Evolutionary conservation across 2,329 filamentous ascomycete species (phyloP).

Genomic region (Fusarium sp.): DNA sequence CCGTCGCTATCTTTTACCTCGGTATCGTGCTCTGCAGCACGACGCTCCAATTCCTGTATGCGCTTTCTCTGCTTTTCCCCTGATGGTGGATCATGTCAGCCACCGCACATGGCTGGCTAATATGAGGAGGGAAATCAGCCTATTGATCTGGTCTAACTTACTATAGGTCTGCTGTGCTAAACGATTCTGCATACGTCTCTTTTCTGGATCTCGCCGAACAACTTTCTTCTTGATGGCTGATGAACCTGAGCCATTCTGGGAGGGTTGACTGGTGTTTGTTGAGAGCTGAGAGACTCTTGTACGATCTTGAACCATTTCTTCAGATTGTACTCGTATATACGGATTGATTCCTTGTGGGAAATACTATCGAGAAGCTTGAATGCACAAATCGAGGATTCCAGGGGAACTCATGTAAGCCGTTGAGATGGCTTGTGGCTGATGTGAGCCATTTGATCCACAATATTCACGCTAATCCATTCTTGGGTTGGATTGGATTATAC

Average conservation of each 20-base stretch:
- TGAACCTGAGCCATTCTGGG: slow-evolving; percentile 3
- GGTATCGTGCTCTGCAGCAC: slow-evolving; percentile 21
- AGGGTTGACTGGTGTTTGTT: background rate
- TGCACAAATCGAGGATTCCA: slow-evolving; percentile 2
- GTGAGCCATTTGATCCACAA: slow-evolving; percentile 40
- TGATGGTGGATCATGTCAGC: slow-evolving; percentile 44
- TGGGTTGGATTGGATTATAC: background rate
- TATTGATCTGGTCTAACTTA: slow-evolving; percentile 44
- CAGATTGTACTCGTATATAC: background rate
- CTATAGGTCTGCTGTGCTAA: slow-evolving; percentile 64
- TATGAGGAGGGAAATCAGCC: background rate
- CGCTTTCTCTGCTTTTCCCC: slow-evolving; percentile 46
- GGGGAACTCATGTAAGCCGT: slow-evolving; percentile 31
- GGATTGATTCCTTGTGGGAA: background rate
- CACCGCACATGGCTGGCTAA: background rate
- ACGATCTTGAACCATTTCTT: slow-evolving; percentile 25
- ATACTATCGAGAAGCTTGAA: slow-evolving; percentile 3
- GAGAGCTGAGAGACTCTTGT: background rate
- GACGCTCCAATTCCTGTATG: slow-evolving; percentile 44
- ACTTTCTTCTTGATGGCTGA: slow-evolving; percentile 22
- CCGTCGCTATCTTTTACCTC: background rate
- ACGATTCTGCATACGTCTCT: slow-evolving; percentile 45
- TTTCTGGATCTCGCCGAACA: slow-evolving; percentile 42
- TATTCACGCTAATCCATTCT: slow-evolving; percentile 7
- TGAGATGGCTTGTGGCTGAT: slow-evolving; percentile 37